Percentiles rank a stretch among this genome's conserved stretches.
phyloP scores from a whole-genome alignment of 345 rosid species.

The Leavenworthia alabamica region DNA sequence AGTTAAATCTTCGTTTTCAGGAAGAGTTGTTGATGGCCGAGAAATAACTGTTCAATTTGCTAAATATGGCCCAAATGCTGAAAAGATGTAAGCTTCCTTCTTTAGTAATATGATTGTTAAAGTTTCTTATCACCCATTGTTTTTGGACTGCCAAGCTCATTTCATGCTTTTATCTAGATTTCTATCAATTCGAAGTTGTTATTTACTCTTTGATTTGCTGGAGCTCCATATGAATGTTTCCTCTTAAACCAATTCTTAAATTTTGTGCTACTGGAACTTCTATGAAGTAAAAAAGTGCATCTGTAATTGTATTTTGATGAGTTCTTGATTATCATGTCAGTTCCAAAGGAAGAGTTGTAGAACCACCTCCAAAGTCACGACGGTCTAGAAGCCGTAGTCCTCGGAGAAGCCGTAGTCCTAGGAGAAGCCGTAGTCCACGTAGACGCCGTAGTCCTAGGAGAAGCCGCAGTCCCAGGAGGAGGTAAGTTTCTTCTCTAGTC shows the following conservation, averaged over 20 bases:
- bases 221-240: background rate
- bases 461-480: slow-evolving; percentile 47
- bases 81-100: slow-evolving; percentile 60
- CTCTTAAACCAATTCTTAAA: background rate
- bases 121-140: background rate
- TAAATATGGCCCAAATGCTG: slow-evolving; percentile 96
- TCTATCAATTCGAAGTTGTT: background rate
- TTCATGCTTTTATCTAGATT: background rate
- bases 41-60: slow-evolving; percentile 96
- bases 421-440: slow-evolving; percentile 28
- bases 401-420: no score
- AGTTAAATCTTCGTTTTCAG: slow-evolving; percentile 40
- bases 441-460: slow-evolving; percentile 32
- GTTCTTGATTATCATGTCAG: no score
- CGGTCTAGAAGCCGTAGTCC: slow-evolving; percentile 50
- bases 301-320: background rate
- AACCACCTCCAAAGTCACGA: slow-evolving; percentile 29
- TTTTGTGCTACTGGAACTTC: background rate
- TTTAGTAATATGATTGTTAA: background rate
- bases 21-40: slow-evolving; percentile 88
- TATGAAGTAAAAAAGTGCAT: background rate
- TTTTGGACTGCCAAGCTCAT: background rate
- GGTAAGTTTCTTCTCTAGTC: slow-evolving; percentile 23
- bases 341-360: slow-evolving; percentile 34
- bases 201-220: background rate